Percentiles rank a stretch among this genome's conserved stretches.
These are phyloP conservation scores for Microthlaspi erraticum DNA, from an alignment of 345 rosid species.

Conservation along the genomic window DNA sequence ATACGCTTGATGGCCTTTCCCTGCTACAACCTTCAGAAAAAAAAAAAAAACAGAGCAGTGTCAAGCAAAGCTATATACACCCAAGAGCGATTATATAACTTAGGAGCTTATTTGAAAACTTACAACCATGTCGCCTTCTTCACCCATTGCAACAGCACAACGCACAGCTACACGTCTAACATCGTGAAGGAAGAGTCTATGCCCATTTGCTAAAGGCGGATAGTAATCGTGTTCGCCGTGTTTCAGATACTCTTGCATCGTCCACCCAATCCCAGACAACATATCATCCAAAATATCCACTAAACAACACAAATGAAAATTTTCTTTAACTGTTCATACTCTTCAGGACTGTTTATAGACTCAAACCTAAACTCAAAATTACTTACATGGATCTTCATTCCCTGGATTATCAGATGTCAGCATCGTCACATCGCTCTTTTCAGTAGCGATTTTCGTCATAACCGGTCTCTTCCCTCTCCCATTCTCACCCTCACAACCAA, in stretches of 20 bases:
- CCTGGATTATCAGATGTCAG: constrained; percentile 89
- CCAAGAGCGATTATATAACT: background rate
- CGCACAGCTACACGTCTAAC: constrained; percentile 91
- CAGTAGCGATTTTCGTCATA: constrained; percentile 86
- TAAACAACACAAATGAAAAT: constrained; percentile 48
- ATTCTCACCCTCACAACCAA: constrained; percentile 82
- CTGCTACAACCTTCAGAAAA: constrained; percentile 73
- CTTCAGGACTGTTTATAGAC: constrained; percentile 1
- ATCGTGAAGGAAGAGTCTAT: constrained; percentile 89
- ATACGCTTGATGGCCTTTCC: constrained; percentile 89
- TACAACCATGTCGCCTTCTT: constrained; percentile 98
- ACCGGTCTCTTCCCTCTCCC: constrained; percentile 88
- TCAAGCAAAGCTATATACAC: constrained; percentile 17
- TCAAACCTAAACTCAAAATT: constrained; percentile 4
- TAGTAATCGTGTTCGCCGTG: constrained; percentile 87
- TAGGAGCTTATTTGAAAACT: constrained; percentile 48
- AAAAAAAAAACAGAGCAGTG: constrained; percentile 17
- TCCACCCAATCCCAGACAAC: constrained; percentile 93
- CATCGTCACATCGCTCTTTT: constrained; percentile 92
- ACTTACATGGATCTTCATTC: constrained; percentile 89
- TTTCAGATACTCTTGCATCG: constrained; percentile 93
- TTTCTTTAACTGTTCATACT: background rate
- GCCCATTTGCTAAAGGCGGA: constrained; percentile 88
- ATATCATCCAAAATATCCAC: constrained; percentile 98
- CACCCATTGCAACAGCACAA: constrained; percentile 97